Base-by-base conservation (phyloP, 2,329 filamentous ascomycete species). In the Calonectria montana region DNA sequence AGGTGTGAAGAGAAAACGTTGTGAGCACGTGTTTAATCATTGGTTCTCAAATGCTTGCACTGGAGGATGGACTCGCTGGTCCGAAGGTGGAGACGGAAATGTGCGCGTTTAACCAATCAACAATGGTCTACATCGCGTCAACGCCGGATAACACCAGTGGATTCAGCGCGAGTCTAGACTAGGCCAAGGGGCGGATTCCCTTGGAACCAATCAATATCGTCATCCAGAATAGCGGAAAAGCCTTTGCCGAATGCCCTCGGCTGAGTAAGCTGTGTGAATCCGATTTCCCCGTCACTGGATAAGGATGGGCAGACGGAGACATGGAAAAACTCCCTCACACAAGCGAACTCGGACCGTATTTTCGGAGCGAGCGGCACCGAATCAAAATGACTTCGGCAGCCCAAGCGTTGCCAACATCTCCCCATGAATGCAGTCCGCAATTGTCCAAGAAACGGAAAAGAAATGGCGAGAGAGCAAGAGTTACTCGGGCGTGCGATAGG, bases 401-500 rank as follows among this genome's bases (percentile, higher is more conserved):
- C 47, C 65, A 63, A 18, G 37, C 65, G 41, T 8, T 69, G 31
- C 27, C 55, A 31, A 37, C 65, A 10, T 55, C 61, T 13, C 27
- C 61, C 8, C 29, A 72, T 62, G 53, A n/a, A 25, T 53, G 48
- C 61, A 67, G 57, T 3, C 57, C 70, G 41, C 45, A 61, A 3
- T 39, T 70, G 13, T 15, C 21, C 41, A 78, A 65, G 50, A 78
- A 67, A 6, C 77, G 77, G 77, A 78, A 79, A 77, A 78, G 74
- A 70, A 75, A 72, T 27, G 65, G 53, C 41, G 74, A 78, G 57
- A 77, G 77, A 61, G 71, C 74, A 15, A 74, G 76, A 27, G 78
- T 79, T 6, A 78, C 78, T 8, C 74, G 78, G 48, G 78, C 78
- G 3, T 79, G 78, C 59, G 78, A 79, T 69, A 66, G 75, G 25